Conservation (phyloP, 495 filamentous ascomycete genomes). For the Aspergillus egyptiacus region DNA sequence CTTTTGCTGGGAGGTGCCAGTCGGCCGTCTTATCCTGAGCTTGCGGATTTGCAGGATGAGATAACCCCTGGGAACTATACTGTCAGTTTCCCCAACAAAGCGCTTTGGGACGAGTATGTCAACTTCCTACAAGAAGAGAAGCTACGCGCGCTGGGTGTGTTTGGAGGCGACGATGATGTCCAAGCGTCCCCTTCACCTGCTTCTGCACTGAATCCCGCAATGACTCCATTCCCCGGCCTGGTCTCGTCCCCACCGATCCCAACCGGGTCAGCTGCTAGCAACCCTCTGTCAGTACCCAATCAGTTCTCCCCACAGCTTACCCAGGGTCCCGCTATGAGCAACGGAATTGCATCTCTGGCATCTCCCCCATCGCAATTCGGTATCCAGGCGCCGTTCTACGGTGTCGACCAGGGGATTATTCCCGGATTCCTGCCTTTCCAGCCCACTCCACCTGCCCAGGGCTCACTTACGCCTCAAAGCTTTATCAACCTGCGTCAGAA, state of each 20-base stretch:
- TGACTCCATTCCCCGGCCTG: slow-evolving; percentile 51
- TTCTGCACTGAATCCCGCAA: slow-evolving; percentile 56
- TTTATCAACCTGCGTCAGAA: slow-evolving; percentile 37
- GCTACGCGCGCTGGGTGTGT: slow-evolving; percentile 82
- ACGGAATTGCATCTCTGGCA: slow-evolving; percentile 52
- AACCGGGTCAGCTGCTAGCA: slow-evolving; percentile 40
- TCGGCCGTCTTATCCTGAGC: slow-evolving; percentile 65
- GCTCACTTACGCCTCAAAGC: slow-evolving; percentile 40
- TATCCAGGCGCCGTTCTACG: slow-evolving; percentile 39
- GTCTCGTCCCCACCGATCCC: slow-evolving; percentile 52
- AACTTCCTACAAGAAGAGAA: slow-evolving; percentile 79
- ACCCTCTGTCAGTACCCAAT: slow-evolving; percentile 32
- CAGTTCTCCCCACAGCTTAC: slow-evolving; percentile 43
- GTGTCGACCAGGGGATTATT: slow-evolving; percentile 36
- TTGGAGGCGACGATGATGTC: slow-evolving; percentile 64
- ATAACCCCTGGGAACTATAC: slow-evolving; percentile 45
- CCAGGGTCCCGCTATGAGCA: slow-evolving; percentile 51
- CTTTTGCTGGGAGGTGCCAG: slow-evolving; percentile 52
- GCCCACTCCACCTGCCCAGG: slow-evolving; percentile 40
- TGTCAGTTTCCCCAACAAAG: slow-evolving; percentile 69
- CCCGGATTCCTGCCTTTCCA: slow-evolving; percentile 40
- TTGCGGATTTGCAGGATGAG: slow-evolving; percentile 51
- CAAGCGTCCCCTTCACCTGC: slow-evolving; percentile 68
- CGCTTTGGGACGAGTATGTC: slow-evolving; percentile 81
- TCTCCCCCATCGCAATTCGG: slow-evolving; percentile 50